A percentile compares a stretch with the other conserved stretches of the same genome.
These are phyloP conservation scores for Polytrichum commune DNA, from an alignment of 225 moss, liverwort and hornwort genomes.

Conservation along the genomic window DNA sequence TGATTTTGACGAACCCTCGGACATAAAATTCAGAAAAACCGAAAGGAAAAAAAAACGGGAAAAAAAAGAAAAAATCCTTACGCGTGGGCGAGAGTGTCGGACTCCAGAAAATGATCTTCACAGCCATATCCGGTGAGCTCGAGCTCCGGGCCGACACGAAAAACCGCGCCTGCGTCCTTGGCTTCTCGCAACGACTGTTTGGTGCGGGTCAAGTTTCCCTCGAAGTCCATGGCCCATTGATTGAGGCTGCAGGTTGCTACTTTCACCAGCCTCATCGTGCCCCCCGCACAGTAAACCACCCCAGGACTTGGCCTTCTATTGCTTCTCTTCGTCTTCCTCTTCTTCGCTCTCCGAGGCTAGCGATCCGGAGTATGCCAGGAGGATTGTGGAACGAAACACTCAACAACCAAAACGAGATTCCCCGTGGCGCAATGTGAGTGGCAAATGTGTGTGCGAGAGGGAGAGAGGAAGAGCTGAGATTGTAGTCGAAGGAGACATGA, in stretches of 20 bases:
- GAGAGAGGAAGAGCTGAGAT: too few species aligned
- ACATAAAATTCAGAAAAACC: too few species aligned
- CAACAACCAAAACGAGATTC: too few species aligned
- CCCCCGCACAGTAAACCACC: too few species aligned
- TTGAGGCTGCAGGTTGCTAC: conserved; percentile 92
- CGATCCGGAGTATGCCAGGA: too few species aligned
- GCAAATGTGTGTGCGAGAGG: too few species aligned
- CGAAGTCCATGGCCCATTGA: conserved; percentile 99
- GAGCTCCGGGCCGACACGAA: conserved; percentile 87
- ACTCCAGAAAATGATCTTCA: conserved; percentile 91
- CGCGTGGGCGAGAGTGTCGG: conserved; percentile 80
- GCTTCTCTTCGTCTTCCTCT: too few species aligned
- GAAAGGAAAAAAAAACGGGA: fast-evolving
- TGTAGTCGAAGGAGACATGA: too few species aligned
- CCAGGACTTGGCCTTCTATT: too few species aligned
- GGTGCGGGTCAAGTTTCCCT: conserved; percentile 78
- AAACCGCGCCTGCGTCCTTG: conserved; percentile 64
- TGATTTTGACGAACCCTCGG: conserved; percentile 26
- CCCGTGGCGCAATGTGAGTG: too few species aligned
- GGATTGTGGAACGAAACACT: too few species aligned
- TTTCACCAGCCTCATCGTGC: conserved; percentile 51
- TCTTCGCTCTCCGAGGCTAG: too few species aligned
- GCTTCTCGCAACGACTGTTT: conserved; percentile 71
- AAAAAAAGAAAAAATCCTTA: conserved; percentile 10
- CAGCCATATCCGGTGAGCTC: conserved; percentile 94